A percentile compares a stretch with the other conserved stretches of the same genome.
phyloP scores from a whole-genome alignment of 306 rosid genomes.

The Gillenia trifoliata region DNA sequence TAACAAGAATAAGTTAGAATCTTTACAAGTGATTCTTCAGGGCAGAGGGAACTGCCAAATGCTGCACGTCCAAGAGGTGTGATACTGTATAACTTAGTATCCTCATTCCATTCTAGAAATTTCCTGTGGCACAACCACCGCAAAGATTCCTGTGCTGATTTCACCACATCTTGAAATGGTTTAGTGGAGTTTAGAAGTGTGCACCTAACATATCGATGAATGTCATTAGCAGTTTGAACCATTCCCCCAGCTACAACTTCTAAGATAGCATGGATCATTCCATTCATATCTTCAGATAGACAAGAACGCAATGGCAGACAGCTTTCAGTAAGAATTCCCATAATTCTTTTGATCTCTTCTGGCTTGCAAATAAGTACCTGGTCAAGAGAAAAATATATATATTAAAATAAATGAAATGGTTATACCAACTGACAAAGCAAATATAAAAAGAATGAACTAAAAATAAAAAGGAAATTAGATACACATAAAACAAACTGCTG shows the following conservation, averaged over 20 bases:
- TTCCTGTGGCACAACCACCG: constrained; percentile 86
- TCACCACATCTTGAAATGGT: constrained; percentile 92
- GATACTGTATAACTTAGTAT: constrained; percentile 72
- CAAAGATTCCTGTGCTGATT: constrained; percentile 96
- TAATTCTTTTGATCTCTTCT: constrained; percentile 73
- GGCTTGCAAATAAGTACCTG: constrained; percentile 89
- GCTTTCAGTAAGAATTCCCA: constrained; percentile 70
- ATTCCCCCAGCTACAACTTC: constrained; percentile 98
- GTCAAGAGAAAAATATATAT: constrained; percentile 6
- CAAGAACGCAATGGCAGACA: constrained; percentile 86
- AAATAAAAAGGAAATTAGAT: not conserved
- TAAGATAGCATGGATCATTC: constrained; percentile 96
- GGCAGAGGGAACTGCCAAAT: constrained; percentile 94
- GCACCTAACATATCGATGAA: constrained; percentile 89
- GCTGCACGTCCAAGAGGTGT: constrained; percentile 95
- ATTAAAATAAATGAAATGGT: constrained; percentile 3
- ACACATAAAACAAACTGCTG: not conserved
- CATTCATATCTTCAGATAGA: constrained; percentile 89
- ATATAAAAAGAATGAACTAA: constrained; percentile 7
- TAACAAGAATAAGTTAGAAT: constrained; percentile 13
- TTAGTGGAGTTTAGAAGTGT: constrained; percentile 91
- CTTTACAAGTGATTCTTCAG: constrained; percentile 94
- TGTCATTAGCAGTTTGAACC: constrained; percentile 89
- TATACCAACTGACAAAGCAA: constrained; percentile 8
- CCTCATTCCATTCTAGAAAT: constrained; percentile 94